Conservation (phyloP, 805 yeast genomes). For the Metschnikowia amazonensis region DNA sequence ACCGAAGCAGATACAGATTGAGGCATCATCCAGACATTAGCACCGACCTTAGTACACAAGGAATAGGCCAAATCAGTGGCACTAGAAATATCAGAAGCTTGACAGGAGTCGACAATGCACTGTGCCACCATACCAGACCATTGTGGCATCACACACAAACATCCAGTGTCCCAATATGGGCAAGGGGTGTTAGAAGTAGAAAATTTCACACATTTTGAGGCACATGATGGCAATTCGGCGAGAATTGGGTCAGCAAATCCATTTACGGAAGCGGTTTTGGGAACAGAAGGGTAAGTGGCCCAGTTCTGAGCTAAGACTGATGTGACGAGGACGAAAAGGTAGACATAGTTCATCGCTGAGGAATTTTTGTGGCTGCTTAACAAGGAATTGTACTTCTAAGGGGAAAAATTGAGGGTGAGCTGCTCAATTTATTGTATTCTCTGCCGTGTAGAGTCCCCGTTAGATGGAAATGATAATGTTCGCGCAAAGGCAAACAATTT, state of each 20-base stretch:
- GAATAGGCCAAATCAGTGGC: slow-evolving; percentile 44
- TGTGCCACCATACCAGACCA: slow-evolving; percentile 43
- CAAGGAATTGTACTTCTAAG: too few relatives aligned
- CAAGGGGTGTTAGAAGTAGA: slow-evolving; percentile 44
- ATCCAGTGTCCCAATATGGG: slow-evolving; percentile 52
- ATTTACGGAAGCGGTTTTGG: slow-evolving; percentile 44
- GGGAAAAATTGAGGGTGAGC: too few relatives aligned
- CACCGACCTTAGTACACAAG: slow-evolving; percentile 40
- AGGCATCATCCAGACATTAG: slow-evolving; percentile 45
- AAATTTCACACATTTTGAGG: slow-evolving; percentile 36
- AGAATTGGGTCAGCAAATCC: slow-evolving; percentile 48
- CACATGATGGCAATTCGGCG: slow-evolving; percentile 39
- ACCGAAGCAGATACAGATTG: slow-evolving; percentile 33
- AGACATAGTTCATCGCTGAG: slow-evolving; percentile 2
- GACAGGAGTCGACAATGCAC: slow-evolving; percentile 39
- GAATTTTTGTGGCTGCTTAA: too few relatives aligned
- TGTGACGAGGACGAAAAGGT: slow-evolving; percentile 8
- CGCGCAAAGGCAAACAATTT: not conserved
- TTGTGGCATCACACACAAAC: slow-evolving; percentile 47
- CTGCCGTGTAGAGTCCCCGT: not conserved
- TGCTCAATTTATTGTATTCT: not conserved
- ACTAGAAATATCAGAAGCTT: slow-evolving; percentile 31
- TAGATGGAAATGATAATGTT: slow-evolving; percentile 3
- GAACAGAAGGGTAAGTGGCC: slow-evolving; percentile 44
- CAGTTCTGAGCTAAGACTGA: slow-evolving; percentile 29